Base-by-base conservation (phyloP, 1,139 yeast genomes). In the Suhomyces bokatorum region DNA sequence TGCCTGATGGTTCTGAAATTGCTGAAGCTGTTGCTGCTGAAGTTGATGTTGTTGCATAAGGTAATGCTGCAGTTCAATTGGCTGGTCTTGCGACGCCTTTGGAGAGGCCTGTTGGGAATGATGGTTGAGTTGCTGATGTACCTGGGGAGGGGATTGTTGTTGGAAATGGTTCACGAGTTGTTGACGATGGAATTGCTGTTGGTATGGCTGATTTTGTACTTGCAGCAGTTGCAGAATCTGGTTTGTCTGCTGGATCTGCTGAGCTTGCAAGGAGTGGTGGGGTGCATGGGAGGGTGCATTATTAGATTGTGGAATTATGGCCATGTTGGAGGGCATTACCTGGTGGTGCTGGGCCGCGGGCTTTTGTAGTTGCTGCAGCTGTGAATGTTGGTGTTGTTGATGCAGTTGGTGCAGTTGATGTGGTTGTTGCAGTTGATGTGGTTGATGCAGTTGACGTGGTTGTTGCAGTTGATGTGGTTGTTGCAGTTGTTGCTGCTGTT, bases 11-110 rank as follows among this genome's bases (percentile, higher is more conserved):
- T 44, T 59, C 27, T 40, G 53, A 17, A 8, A 48, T 20, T 45
- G 39, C 22, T 43, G 53, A 17, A 47, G 51, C 16, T 50, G 58
- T 33, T 46, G 54, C 35, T 49, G 60, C 22, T 32, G 35, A n/a
- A n/a, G 13, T 13, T 32, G 34, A 8, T n/a, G n/a, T n/a, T 32
- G 34, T 32, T 32, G 34, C n/a, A 15, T 14, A 9, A 16, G 34
- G 22, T 14, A 15, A 11, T 31, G 33, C 35, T 45, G 54, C 27
- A 49, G 61, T 17, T 50, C 59, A n/a, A 48, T 44, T 26, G 40
- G 52, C 16, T 48, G 51, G 4, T 42, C 43, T 24, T 37, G 47
- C 12, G 37, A 22, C n/a, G n/a, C n/a, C 22, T 39, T 43, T 34
- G 44, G 45, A 6, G 43, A 29, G 9, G 47, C 11, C 33, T 46